Evolutionary conservation across 73 alveolate genomes (phyloP), one percentile per base, ranked within the genome.

Genomic region (Paramecium caudatum): DNA sequence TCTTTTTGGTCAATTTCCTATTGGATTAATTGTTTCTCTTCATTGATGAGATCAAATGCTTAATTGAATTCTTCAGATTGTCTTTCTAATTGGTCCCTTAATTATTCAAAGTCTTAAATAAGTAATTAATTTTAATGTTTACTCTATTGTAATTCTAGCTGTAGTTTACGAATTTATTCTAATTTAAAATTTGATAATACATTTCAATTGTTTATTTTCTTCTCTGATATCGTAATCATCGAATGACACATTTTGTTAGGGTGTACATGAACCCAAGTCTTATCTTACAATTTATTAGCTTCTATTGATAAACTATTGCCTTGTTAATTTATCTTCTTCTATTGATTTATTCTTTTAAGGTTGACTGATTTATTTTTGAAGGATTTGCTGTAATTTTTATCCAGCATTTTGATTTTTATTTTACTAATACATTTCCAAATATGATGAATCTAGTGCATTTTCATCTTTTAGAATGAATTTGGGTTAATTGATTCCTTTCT

Each of bases 21-120:
- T 74, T 74, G 10, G 47, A 74, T 45, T 43, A 74, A 45, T 21
- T 41, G 43, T 45, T 74, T 74, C 43, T 74, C 88, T 21, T 74
- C 88, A 41, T 39, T 37, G 19, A 74, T 74, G 9, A 74, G 32
- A 21, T 74, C 88, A 13, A 74, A 74, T 15, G 88, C 88, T 45
- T 74, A 21, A 74, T 74, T 74, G 21, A 74, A 74, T 21, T 74
- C 88, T 41, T 74, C 88, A n/a, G 88, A 74, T 74, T 74, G 12
- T 74, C 32, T 74, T 43, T 74, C 88, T 74, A 74, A 45, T 74
- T 74, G 19, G 43, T 74, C 88, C 43, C 88, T 74, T 13, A 74
- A 74, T 74, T 74, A 41, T 74, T 74, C 88, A 25, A 74, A 74
- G 32, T 74, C 88, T 39, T 43, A 27, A 27, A 74, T 74, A 7